Conservation (phyloP, 106 monocot genomes). For the Dioscorea dumetorum region DNA sequence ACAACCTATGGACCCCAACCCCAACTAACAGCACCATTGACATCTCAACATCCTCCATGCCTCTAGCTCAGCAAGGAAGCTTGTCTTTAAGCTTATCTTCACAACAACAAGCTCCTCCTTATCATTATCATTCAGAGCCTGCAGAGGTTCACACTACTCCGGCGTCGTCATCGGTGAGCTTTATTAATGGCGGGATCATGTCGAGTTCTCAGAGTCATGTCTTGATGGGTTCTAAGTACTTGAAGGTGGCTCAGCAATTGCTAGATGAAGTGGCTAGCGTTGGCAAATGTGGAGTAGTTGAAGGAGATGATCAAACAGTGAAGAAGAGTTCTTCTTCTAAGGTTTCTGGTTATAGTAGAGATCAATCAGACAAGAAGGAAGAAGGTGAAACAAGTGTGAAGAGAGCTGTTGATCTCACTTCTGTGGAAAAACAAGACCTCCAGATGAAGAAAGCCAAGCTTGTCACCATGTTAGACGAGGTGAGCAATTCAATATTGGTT, state of each 20-base stretch:
- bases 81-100: constrained; percentile 55
- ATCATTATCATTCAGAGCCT: not conserved
- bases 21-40: not conserved
- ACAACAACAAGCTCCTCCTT: constrained; percentile 11
- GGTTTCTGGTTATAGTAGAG: not conserved
- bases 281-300: constrained; percentile 22
- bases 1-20: constrained; percentile 34
- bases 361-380: constrained; percentile 10
- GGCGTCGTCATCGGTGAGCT: constrained; percentile 10
- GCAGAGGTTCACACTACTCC: not conserved
- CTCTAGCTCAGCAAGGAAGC: constrained; percentile 20
- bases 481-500: constrained; percentile 8
- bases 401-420: constrained; percentile 34
- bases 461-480: constrained; percentile 85
- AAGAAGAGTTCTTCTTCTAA: constrained; percentile 7
- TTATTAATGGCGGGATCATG: not conserved
- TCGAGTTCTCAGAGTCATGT: constrained; percentile 31
- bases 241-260: constrained; percentile 81
- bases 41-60: constrained; percentile 1
- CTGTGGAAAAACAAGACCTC: constrained; percentile 77
- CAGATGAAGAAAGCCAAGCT: constrained; percentile 99
- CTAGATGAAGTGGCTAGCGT: constrained; percentile 84
- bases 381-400: constrained; percentile 11
- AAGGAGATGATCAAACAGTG: constrained; percentile 1
- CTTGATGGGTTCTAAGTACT: constrained; percentile 75